phyloP scores from a whole-genome alignment of 202 grass and related monocot species.

The Hordeum pubiflorum region DNA sequence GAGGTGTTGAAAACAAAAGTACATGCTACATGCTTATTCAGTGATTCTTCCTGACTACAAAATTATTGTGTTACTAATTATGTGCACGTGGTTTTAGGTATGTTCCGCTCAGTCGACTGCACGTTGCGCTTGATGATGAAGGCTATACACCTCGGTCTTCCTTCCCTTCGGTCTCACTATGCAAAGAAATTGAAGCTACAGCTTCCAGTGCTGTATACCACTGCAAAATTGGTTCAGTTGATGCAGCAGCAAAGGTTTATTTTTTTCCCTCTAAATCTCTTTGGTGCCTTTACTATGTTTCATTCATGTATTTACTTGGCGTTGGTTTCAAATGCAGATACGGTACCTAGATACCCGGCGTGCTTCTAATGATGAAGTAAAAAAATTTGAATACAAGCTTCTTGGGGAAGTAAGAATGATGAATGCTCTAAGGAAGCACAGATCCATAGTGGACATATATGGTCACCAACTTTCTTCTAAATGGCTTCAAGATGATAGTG shows the following conservation, averaged over 20 bases:
- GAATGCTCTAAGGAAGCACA: constrained; percentile 75
- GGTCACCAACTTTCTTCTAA: constrained; percentile 91
- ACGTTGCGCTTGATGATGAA: constrained; percentile 34
- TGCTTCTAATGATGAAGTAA: constrained; percentile 54
- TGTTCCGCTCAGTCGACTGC: constrained; percentile 72
- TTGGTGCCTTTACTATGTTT: constrained; percentile 3
- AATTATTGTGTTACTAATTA: background rate
- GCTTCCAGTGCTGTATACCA: constrained; percentile 51
- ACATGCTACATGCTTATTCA: constrained; percentile 6
- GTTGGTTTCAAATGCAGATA: constrained; percentile 38
- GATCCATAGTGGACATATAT: constrained; percentile 82
- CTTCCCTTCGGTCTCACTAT: constrained; percentile 50
- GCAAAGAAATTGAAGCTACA: constrained; percentile 56
- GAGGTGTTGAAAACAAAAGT: constrained; percentile 26
- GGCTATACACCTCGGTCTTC: constrained; percentile 41
- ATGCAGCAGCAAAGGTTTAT: constrained; percentile 85
- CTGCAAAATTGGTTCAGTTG: constrained; percentile 77
- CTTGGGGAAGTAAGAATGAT: constrained; percentile 93
- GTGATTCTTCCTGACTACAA: constrained; percentile 17
- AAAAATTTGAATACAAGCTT: constrained; percentile 78
- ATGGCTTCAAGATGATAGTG: constrained; percentile 61
- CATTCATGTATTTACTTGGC: constrained; percentile 13
- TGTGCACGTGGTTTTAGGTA: constrained; percentile 57
- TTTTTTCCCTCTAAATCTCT: constrained; percentile 8
- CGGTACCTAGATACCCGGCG: constrained; percentile 49